A percentile compares a stretch with the other conserved stretches of the same genome.
Evolutionary conservation across 805 yeast species (phyloP).

Genomic region (Monosporozyma solicola): DNA sequence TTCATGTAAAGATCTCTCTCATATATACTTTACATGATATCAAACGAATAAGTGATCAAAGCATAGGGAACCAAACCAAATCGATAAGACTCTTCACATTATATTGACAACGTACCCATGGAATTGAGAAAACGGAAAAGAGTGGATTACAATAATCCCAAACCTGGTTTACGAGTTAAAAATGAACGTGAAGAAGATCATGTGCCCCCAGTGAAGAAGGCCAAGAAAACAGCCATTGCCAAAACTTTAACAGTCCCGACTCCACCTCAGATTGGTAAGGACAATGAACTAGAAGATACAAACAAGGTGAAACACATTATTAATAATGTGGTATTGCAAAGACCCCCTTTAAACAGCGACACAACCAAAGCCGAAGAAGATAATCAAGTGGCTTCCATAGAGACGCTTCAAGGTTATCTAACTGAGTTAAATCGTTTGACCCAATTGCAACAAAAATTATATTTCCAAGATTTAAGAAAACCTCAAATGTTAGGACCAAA

Average conservation of each 20-base stretch:
- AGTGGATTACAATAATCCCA: constrained; percentile 6
- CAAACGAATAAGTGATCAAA: background rate
- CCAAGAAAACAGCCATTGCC: background rate
- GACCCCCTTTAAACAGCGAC: constrained; percentile 2
- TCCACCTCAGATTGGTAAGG: background rate
- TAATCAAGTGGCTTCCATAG: background rate
- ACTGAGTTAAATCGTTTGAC: constrained; percentile 7
- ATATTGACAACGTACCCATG: background rate
- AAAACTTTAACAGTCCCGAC: background rate
- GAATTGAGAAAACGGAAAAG: constrained; percentile 10
- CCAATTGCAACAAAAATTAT: constrained; percentile 10
- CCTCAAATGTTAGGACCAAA: constrained; percentile 16
- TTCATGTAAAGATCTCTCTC: background rate
- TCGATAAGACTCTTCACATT: background rate
- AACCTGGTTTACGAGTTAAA: background rate
- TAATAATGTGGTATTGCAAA: background rate
- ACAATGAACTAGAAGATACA: background rate
- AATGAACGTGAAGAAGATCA: background rate
- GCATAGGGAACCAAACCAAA: background rate
- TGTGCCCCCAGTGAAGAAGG: background rate
- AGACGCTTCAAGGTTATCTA: constrained; percentile 1
- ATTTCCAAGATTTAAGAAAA: constrained; percentile 11
- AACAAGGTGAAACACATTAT: background rate
- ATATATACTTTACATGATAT: no score
- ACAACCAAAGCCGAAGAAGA: background rate